A percentile compares a stretch with the other conserved stretches of the same genome.
Conservation (phyloP, 2,329 filamentous ascomycete species). For the Leptoxyphium fumago region DNA sequence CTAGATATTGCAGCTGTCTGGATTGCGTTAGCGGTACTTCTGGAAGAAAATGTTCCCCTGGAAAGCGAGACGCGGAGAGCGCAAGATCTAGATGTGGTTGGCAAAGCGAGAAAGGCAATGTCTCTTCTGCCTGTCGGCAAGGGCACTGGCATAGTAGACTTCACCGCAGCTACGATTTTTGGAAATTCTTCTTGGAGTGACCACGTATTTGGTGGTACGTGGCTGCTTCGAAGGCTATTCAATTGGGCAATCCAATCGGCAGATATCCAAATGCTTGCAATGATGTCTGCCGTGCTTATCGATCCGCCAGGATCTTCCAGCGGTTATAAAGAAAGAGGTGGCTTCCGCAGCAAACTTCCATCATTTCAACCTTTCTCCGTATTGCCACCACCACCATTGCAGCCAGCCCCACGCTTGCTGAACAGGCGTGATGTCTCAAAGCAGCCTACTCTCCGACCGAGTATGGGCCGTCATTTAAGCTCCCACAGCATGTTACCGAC, state of each 20-base stretch:
- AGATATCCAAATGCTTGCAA: conserved; percentile 53
- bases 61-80: conserved; percentile 28
- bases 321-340: too few relatives aligned
- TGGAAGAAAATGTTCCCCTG: conserved; percentile 62
- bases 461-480: neutral
- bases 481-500: neutral
- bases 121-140: neutral
- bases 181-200: conserved; percentile 39
- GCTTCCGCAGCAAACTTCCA: neutral
- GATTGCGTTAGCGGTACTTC: conserved; percentile 62
- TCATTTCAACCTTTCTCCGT: neutral
- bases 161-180: conserved; percentile 24
- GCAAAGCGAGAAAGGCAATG: neutral
- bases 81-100: too few relatives aligned
- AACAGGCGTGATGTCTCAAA: neutral
- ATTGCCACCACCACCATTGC: neutral
- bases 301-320: conserved; percentile 14
- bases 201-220: conserved; percentile 40
- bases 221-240: conserved; percentile 43
- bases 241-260: conserved; percentile 44
- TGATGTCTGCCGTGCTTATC: conserved; percentile 45
- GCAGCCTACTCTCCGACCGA: neutral
- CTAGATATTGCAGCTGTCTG: conserved; percentile 67
- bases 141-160: conserved; percentile 31
- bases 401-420: neutral